phyloP scores from a whole-genome alignment of 2,329 filamentous ascomycete species.

The Xylaria arbuscula region DNA sequence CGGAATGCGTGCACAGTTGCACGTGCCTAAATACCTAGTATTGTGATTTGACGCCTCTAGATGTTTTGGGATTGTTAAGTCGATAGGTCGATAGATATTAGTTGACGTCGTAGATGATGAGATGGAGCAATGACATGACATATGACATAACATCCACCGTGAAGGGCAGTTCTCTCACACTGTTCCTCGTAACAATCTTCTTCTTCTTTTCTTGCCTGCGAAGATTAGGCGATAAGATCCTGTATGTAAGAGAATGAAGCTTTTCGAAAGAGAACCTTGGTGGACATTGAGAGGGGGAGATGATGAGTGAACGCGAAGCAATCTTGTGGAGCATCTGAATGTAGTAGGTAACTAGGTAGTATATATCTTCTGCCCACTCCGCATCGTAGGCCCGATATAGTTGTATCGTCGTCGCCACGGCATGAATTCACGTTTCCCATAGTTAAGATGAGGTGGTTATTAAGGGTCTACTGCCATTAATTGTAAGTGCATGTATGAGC shows the following conservation, averaged over 20 bases:
- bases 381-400: no score
- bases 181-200: neutral
- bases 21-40: neutral
- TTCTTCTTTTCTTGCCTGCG: neutral
- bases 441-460: no score
- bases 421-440: no score
- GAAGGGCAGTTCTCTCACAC: neutral
- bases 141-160: neutral
- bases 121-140: neutral
- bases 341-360: no score
- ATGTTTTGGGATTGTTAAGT: neutral
- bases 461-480: no score
- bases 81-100: neutral
- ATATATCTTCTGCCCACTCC: no score
- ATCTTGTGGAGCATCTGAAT: neutral
- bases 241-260: neutral
- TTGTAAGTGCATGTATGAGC: no score
- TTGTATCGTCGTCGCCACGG: no score
- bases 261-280: slow-evolving; percentile 2
- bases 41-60: neutral
- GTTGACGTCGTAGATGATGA: neutral
- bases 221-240: neutral
- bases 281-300: neutral
- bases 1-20: no score
- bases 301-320: neutral